Percentiles rank a stretch among this genome's conserved stretches.
These are phyloP conservation scores for Fraxinus americana DNA, from an alignment of 257 asterid species.

Conservation along the genomic window DNA sequence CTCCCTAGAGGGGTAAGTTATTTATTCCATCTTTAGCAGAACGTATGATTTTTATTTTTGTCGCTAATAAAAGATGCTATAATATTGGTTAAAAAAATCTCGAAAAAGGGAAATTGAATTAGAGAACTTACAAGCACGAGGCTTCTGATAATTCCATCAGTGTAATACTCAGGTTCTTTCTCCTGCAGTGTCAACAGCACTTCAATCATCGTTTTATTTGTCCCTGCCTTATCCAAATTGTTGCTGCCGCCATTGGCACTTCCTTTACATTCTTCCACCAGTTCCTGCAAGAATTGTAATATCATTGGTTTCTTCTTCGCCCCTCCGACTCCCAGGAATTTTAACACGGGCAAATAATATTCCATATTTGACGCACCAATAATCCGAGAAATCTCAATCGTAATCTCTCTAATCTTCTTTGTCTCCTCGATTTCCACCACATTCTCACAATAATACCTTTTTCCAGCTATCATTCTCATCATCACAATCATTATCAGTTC, in stretches of 20 bases:
- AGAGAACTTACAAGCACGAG: slow-evolving; percentile 7
- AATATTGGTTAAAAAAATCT: too few relatives aligned
- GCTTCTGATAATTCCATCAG: slow-evolving; percentile 30
- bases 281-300: slow-evolving; percentile 54
- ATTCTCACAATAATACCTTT: slow-evolving; percentile 46
- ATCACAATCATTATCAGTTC: slow-evolving; percentile 47
- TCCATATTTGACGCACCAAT: slow-evolving; percentile 27
- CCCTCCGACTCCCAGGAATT: slow-evolving; percentile 42
- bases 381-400: slow-evolving; percentile 32
- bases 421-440: slow-evolving; percentile 53
- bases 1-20: too few relatives aligned
- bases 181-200: slow-evolving; percentile 26
- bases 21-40: too few relatives aligned
- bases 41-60: too few relatives aligned
- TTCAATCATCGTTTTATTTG: slow-evolving; percentile 27
- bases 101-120: not conserved
- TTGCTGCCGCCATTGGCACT: slow-evolving; percentile 7
- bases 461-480: slow-evolving; percentile 66
- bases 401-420: slow-evolving; percentile 45
- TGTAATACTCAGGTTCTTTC: slow-evolving; percentile 30
- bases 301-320: slow-evolving; percentile 38
- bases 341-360: slow-evolving; percentile 53
- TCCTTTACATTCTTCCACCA: slow-evolving; percentile 43
- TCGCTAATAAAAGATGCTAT: too few relatives aligned
- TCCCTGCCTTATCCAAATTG: not conserved